These are phyloP conservation scores for Colletotrichum sp. DNA, from an alignment of 2,329 filamentous ascomycete species.

Conservation along the genomic window DNA sequence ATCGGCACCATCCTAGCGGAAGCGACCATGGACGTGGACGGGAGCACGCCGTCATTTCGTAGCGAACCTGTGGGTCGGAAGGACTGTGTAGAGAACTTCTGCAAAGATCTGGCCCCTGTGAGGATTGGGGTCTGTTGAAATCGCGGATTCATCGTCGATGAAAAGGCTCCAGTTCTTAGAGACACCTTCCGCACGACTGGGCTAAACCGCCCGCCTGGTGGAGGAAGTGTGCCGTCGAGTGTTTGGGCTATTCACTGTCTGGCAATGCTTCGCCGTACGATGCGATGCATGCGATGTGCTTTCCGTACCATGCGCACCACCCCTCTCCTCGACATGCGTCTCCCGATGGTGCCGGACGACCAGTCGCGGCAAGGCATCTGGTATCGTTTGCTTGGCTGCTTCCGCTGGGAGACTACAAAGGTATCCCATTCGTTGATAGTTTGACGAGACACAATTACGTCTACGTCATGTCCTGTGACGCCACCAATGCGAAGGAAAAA, in stretches of 20 bases:
- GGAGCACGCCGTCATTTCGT: neutral
- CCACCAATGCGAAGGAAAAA: neutral
- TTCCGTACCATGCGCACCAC: neutral
- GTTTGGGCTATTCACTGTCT: neutral
- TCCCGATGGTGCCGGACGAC: slow-evolving; percentile 3
- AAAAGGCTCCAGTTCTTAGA: neutral
- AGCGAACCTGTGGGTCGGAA: neutral
- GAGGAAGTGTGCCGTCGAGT: neutral
- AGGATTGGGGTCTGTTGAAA: neutral
- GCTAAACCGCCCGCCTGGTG: neutral
- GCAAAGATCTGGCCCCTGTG: neutral
- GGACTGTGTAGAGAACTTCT: neutral
- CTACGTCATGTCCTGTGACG: slow-evolving; percentile 18
- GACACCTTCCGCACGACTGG: neutral
- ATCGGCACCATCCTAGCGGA: neutral
- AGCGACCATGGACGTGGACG: neutral
- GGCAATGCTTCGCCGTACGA: neutral
- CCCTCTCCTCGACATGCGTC: neutral
- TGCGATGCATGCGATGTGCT: neutral
- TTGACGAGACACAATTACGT: slow-evolving; percentile 12
- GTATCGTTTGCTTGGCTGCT: neutral
- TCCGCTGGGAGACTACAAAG: neutral
- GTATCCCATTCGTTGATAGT: neutral
- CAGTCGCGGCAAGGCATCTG: neutral
- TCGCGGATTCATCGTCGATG: neutral